These are phyloP conservation scores for Phytophthora sp. DNA, from an alignment of 352 stramenopile genomes.

Conservation along the genomic window DNA sequence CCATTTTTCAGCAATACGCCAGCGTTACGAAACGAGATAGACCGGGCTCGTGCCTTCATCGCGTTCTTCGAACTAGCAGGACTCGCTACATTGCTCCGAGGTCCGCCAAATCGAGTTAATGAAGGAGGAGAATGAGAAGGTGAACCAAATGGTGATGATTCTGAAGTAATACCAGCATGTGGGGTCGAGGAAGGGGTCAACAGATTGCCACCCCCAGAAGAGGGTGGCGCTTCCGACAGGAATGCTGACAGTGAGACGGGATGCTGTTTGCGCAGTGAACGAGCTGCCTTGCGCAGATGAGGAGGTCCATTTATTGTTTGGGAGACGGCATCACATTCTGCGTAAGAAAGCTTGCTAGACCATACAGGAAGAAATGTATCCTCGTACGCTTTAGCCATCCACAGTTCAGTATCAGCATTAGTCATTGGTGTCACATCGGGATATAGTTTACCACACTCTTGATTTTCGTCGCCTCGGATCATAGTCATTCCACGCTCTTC, in stretches of 20 bases:
- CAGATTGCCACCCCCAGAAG: conserved; percentile 7
- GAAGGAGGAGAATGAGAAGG: conserved; percentile 30
- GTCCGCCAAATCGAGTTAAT: conserved; percentile 10
- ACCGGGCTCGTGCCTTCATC: conserved; percentile 43
- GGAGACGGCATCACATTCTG: conserved; percentile 55
- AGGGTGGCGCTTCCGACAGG: conserved; percentile 30
- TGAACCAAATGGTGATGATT: conserved; percentile 22
- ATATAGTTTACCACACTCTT: neutral
- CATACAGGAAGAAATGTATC: conserved; percentile 69
- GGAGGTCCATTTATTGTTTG: conserved; percentile 24
- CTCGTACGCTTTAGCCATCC: conserved; percentile 59
- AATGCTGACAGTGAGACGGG: conserved; percentile 49
- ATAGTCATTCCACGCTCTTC: conserved; percentile 65
- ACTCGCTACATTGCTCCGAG: conserved; percentile 12
- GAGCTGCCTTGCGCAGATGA: conserved; percentile 37
- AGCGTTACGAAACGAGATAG: conserved; percentile 57
- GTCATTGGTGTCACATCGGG: neutral
- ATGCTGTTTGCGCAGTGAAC: conserved; percentile 62
- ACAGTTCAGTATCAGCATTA: conserved; percentile 24
- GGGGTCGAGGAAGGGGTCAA: conserved; percentile 12
- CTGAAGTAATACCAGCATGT: conserved; percentile 11
- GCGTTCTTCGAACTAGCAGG: conserved; percentile 20
- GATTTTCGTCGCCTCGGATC: conserved; percentile 10
- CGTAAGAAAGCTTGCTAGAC: conserved; percentile 67
- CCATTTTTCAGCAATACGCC: conserved; percentile 58